Evolutionary conservation across 2,329 filamentous ascomycete genomes (phyloP), one percentile per base, ranked within the genome.

Genomic region (Zymoseptoria passerinii): DNA sequence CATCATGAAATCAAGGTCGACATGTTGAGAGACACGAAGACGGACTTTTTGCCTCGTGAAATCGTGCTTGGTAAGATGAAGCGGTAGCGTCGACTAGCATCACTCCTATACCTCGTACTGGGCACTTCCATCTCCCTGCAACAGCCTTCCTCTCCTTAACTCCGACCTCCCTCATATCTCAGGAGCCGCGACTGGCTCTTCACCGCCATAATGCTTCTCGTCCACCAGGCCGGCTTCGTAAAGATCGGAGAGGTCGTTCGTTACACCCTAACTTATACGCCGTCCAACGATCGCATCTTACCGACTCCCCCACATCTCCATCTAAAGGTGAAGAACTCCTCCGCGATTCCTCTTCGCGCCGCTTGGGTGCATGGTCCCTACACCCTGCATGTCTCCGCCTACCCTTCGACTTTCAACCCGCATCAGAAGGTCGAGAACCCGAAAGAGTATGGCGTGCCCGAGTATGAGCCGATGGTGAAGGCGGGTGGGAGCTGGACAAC

Each of bases 331-430:
- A 92, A 89, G 72, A 99, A 99, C 74, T 92, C 89, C 8, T 94
- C 89, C 48, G 88, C 90, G 58, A 89, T 96, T 63, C 89, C 94
- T 16, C 80, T 97, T 48, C 89, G 94, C 69, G 94, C 94, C 56
- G 94, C 94, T 58, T 99, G 96, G 72, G 87, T 99, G 56, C 94
- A 96, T 75, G 94, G 94, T 0, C 94, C 94, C 1, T 99, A 99
- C 72, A 95, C 87, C 0, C 81, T 97, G 44, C 91, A 90, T 68
- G 87, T 92, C 53, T 86, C 92, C 54, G 89, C 91, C 23, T 95
- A 95, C 68, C 90, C 92, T 0, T 81, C 88, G 16, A 83, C 81
- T 52, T 97, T 94, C 77, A 82, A 92, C 68, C 90, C 92, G 1
- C 91, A 96, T 74, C 78, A 81, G 64, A 91, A 90, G 71, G 86